Evolutionary conservation across 306 rosid genomes (phyloP), one percentile per base, ranked within the genome.

Genomic region (Dryas alaskensis): DNA sequence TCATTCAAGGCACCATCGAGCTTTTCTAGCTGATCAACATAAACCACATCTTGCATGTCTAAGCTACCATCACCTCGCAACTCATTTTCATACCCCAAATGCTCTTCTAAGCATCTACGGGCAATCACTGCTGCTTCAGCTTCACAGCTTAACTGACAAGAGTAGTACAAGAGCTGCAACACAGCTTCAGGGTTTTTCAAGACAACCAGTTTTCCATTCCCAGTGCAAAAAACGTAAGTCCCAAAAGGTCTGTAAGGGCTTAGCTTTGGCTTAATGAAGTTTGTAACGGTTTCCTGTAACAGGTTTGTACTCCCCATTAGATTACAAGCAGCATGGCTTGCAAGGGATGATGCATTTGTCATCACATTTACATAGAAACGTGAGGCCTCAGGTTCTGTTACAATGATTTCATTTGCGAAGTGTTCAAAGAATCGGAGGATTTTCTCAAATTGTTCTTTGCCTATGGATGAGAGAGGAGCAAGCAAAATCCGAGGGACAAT

Each of bases 241-340:
- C 99, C 96, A 44, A 94, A 89, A 12, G 99, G 95, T 66, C 85
- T 86, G 55, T 88, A 94, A 75, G 97, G 92, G 77, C 97, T 94
- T 42, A 89, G 73, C 12, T 82, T 80, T 42, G 88, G 73, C 12
- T 82, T 80, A 13, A 87, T 70, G 45, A 89, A 87, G 64, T 69
- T 81, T 5, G 80, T 70, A 44, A 89, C 66, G 0, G 89, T 92
- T 27, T 92, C 90, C 14, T 84, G 65, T 39, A 92, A 54, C 74
- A 78, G 73, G 66, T 87, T 92, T 19, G 94, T 86, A 74, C 81
- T 92, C 14, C 91, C 97, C 89, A 87, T 90, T 4, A 89, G 89
- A 45, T 48, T 81, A 61, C 96, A 89, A 2, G 97, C 97, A 2
- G 82, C 83, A 40, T 84, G 85, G 75, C 86, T 88, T 8, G 97